These are phyloP conservation scores for Botrytis galanthina DNA, from an alignment of 2,329 filamentous ascomycete genomes.

Conservation along the genomic window DNA sequence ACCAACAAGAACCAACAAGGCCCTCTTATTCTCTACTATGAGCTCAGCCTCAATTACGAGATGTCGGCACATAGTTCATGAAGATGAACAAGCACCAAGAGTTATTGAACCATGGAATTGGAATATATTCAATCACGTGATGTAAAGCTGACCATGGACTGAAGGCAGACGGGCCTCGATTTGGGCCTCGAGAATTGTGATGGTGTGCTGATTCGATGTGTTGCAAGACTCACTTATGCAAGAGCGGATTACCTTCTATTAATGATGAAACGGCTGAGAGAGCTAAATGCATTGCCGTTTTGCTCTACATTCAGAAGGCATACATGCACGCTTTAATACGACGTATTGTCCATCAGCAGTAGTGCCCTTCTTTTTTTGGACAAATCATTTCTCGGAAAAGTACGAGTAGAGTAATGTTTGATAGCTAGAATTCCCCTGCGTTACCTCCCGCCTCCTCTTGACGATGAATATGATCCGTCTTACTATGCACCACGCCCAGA, in stretches of 20 bases:
- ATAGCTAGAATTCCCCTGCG: neutral
- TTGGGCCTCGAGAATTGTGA: constrained; percentile 16
- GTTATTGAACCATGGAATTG: constrained; percentile 2
- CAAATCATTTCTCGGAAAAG: neutral
- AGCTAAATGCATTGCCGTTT: neutral
- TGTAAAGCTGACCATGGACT: neutral
- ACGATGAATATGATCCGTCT: neutral
- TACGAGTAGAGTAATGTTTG: neutral
- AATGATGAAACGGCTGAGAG: constrained; percentile 8
- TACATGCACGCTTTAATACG: neutral
- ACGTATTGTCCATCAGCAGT: neutral
- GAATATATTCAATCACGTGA: constrained; percentile 14
- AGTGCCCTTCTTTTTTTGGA: neutral
- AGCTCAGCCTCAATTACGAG: constrained; percentile 1
- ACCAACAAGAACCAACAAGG: constrained; percentile 5
- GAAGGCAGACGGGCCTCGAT: constrained; percentile 19
- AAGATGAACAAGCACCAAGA: neutral
- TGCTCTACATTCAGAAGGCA: neutral
- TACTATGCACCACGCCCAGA: constrained; percentile 17
- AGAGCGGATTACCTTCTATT: neutral
- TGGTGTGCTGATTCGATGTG: constrained; percentile 12
- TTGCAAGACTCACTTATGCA: neutral
- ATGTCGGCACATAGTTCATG: neutral
- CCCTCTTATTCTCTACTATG: neutral
- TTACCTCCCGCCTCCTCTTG: neutral